phyloP scores from a whole-genome alignment of 371 early-diverging fungal species.

The Mortierella sp. region DNA sequence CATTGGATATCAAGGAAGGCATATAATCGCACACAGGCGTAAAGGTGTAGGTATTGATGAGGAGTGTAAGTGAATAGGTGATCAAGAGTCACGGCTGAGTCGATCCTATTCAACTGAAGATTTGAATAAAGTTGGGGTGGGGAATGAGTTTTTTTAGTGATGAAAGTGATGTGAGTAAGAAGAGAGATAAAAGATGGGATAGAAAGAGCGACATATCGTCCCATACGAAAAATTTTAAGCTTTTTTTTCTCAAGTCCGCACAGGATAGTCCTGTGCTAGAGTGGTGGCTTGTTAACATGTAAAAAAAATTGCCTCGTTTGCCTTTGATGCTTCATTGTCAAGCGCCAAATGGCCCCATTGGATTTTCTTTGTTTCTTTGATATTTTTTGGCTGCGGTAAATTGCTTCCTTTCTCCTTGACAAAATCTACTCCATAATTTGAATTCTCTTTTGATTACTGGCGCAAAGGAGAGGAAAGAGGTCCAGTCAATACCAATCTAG shows the following conservation, averaged over 20 bases:
- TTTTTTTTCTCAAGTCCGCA: conserved; percentile 2
- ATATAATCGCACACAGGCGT: conserved; percentile 45
- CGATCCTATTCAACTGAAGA: conserved; percentile 30
- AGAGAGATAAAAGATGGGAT: neutral
- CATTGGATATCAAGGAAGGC: conserved; percentile 55
- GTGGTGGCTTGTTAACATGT: conserved; percentile 5
- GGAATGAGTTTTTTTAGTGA: neutral
- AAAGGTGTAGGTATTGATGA: conserved; percentile 7
- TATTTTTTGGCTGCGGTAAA: too few relatives aligned
- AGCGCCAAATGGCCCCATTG: too few relatives aligned
- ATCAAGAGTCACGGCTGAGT: conserved; percentile 32
- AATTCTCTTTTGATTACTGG: too few relatives aligned
- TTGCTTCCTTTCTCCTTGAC: too few relatives aligned
- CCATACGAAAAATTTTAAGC: conserved; percentile 17
- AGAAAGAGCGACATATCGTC: neutral
- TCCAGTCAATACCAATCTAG: too few relatives aligned
- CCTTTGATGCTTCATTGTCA: too few relatives aligned
- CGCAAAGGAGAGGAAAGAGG: too few relatives aligned
- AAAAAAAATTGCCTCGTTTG: too few relatives aligned
- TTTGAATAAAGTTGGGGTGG: neutral
- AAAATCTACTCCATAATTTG: too few relatives aligned
- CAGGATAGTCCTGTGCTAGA: neutral
- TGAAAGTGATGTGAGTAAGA: neutral
- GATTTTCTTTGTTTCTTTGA: too few relatives aligned
- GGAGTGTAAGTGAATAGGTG: conserved; percentile 14